Percentiles rank a stretch among this genome's conserved stretches.
Evolutionary conservation across 1,139 yeast genomes (phyloP).

Genomic region (Suhomyces choctaworum): DNA sequence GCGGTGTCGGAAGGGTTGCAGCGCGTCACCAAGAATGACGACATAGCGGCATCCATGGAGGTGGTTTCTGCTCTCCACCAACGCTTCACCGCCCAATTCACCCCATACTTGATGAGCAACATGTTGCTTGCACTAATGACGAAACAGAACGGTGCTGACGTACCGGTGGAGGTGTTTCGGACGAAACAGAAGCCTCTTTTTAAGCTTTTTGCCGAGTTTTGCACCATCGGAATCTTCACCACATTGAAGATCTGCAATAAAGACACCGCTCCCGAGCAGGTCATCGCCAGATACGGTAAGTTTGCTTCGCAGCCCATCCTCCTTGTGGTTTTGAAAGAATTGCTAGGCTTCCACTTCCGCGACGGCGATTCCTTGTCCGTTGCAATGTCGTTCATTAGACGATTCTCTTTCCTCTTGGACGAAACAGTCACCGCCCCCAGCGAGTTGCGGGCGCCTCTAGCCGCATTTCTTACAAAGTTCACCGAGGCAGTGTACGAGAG

Average conservation of each 20-base stretch:
- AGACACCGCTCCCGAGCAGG: conserved; percentile 26
- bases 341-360: conserved; percentile 50
- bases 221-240: conserved; percentile 59
- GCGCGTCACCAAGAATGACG: conserved; percentile 57
- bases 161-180: conserved; percentile 2
- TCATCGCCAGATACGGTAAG: conserved; percentile 23
- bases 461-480: conserved; percentile 47
- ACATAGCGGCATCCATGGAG: conserved; percentile 63
- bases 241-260: conserved; percentile 36
- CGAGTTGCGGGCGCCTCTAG: conserved; percentile 18
- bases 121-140: conserved; percentile 43
- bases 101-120: conserved; percentile 51
- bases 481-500: conserved; percentile 44
- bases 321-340: conserved; percentile 53
- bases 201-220: conserved; percentile 61
- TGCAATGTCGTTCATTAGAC: conserved; percentile 52
- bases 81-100: conserved; percentile 58
- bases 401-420: conserved; percentile 34
- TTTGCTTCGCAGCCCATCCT: conserved; percentile 39
- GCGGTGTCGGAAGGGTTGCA: conserved; percentile 65
- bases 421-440: neutral
- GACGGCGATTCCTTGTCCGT: conserved; percentile 49
- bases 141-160: neutral
- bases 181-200: conserved; percentile 52
- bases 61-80: conserved; percentile 76